Evolutionary conservation across 768 basidiomycete genomes (phyloP).

Genomic region (Lanmaoa pseudosensibilis): DNA sequence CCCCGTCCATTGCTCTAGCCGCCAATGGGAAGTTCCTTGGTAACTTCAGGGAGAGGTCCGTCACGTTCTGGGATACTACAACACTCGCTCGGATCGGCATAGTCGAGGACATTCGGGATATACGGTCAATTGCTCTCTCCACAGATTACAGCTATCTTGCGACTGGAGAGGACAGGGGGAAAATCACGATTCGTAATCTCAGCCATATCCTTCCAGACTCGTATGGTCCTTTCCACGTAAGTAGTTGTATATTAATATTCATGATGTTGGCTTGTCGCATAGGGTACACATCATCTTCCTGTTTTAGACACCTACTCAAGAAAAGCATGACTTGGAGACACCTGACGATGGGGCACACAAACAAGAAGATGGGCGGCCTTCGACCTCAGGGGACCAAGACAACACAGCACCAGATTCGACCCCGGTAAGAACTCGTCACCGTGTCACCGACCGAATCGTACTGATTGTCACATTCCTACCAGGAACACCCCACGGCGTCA

Average conservation of each 20-base stretch:
- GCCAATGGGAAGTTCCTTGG: background rate
- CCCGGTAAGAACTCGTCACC: background rate
- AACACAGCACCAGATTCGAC: background rate
- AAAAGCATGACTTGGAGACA: too few species aligned
- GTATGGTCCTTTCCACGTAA: background rate
- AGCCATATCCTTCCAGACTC: slow-evolving; percentile 1
- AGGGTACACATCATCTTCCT: too few species aligned
- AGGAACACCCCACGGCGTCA: background rate
- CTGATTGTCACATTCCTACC: background rate
- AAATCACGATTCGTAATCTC: background rate
- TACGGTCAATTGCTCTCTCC: slow-evolving; percentile 1
- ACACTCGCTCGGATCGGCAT: background rate
- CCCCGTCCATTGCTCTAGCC: background rate
- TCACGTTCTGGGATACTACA: background rate
- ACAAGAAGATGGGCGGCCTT: too few species aligned
- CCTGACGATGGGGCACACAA: too few species aligned
- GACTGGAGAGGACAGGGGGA: background rate
- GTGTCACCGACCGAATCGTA: background rate
- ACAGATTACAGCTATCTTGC: background rate
- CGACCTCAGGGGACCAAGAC: background rate
- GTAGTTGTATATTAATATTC: background rate
- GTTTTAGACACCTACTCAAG: background rate
- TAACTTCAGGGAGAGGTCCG: background rate
- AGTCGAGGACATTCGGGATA: background rate
- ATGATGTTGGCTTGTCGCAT: background rate